These are phyloP conservation scores for Strigomonas culicis DNA, from an alignment of 208 protist genomes.

Conservation along the genomic window DNA sequence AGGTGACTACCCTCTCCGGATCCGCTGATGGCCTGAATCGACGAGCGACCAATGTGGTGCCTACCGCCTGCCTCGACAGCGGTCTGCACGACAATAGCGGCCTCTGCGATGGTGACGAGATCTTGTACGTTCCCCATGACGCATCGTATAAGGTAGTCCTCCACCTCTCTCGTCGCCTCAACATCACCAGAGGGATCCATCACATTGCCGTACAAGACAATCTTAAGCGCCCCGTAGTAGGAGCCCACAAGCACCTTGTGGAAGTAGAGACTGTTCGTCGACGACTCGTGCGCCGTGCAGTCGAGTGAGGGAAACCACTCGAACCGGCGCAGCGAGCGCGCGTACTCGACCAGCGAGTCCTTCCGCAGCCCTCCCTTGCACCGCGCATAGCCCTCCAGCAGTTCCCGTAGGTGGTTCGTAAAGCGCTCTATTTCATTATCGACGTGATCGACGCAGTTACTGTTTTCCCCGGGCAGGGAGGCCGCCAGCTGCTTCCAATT, in stretches of 20 bases:
- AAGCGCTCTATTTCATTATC: constrained; percentile 57
- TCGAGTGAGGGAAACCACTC: constrained; percentile 80
- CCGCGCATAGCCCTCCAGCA: constrained; percentile 58
- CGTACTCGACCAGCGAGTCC: constrained; percentile 35
- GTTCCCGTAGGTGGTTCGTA: constrained; percentile 45
- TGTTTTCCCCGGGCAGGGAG: constrained; percentile 53
- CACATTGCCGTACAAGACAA: constrained; percentile 56
- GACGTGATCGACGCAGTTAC: constrained; percentile 66
- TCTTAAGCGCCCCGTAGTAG: constrained; percentile 73
- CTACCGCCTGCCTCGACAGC: constrained; percentile 15
- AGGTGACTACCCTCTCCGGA: constrained; percentile 18
- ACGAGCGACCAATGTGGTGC: constrained; percentile 9
- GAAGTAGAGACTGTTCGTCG: constrained; percentile 75
- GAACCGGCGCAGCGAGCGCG: constrained; percentile 29
- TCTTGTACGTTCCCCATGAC: constrained; percentile 63
- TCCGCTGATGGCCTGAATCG: constrained; percentile 13
- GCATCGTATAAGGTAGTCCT: constrained; percentile 60
- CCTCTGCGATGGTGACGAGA: constrained; percentile 54
- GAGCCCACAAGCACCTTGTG: constrained; percentile 73
- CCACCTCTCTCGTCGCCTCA: constrained; percentile 47
- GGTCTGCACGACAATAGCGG: constrained; percentile 46
- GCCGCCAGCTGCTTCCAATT: constrained; percentile 63
- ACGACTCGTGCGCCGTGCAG: constrained; percentile 73
- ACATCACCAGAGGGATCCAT: constrained; percentile 37
- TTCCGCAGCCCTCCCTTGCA: constrained; percentile 55